A percentile compares a stretch with the other conserved stretches of the same genome.
phyloP scores from a whole-genome alignment of 2,329 filamentous ascomycete species.

The Epichloe hybrida region DNA sequence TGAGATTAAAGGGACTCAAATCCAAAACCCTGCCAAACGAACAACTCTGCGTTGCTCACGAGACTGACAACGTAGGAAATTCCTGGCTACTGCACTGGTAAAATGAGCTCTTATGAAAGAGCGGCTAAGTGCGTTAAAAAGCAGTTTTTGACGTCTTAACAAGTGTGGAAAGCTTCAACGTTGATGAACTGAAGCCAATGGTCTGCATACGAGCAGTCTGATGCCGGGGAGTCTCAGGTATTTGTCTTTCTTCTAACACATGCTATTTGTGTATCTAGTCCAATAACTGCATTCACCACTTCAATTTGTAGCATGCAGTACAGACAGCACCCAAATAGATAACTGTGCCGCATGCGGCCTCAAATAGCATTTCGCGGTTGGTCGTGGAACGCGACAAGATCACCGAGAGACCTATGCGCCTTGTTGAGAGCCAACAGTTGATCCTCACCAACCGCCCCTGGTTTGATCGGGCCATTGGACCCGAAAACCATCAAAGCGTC shows the following conservation, averaged over 20 bases:
- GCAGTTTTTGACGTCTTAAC: background rate
- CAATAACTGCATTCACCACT: background rate
- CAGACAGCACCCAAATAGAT: background rate
- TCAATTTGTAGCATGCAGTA: background rate
- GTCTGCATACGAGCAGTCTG: background rate
- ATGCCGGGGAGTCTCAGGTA: background rate
- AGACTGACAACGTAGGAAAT: background rate
- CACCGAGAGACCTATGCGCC: conserved; percentile 6
- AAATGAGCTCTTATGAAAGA: background rate
- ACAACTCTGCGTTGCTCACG: background rate
- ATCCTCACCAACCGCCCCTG: conserved; percentile 5
- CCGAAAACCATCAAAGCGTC: conserved; percentile 4
- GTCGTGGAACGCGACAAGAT: conserved; percentile 6
- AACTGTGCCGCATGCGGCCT: conserved; percentile 9
- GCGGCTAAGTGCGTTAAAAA: background rate
- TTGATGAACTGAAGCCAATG: background rate
- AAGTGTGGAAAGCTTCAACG: background rate
- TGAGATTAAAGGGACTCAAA: background rate
- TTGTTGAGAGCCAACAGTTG: conserved; percentile 7
- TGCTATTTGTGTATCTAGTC: conserved; percentile 5
- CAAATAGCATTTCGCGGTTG: conserved; percentile 7
- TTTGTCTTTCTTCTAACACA: background rate
- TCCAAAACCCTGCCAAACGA: too few species aligned
- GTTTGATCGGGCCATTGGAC: conserved; percentile 6
- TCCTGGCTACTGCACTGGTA: background rate